Base-by-base conservation (phyloP, 2,329 filamentous ascomycete genomes). In the Pyrenophora tritici-repentis region DNA sequence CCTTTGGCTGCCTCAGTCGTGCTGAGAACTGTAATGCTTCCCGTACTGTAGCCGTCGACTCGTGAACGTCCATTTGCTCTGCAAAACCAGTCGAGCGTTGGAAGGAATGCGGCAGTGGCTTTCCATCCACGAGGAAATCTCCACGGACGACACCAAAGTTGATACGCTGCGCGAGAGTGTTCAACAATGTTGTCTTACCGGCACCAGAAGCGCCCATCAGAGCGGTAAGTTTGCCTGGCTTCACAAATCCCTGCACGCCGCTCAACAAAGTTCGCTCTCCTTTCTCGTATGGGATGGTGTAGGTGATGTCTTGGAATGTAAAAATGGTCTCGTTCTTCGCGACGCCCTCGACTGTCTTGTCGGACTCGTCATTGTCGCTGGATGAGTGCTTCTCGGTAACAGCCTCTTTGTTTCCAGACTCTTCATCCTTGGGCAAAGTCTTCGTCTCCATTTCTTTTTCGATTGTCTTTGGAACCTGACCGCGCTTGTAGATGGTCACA, bases 261-360 rank as follows among this genome's bases (percentile, higher is more conserved):
- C 85, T 78, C 9, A 88, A 71, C 4, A 88, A 69, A 3, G 68
- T 70, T 12, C 77, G 67, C 38, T 78, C 75, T 3, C 74, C 74
- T 32, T 72, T 71, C 17, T 77, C 67, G 22, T 76, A 78, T 9
- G 77, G 75, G 52, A 91, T 87, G 0, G 83, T 88, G 69, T 96
- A 96, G 66, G 87, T 90, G 53, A 97, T 84, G 58, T 89, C 80
- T 69, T 93, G 89, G 88, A 91, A 96, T 0, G 91, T 96, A 53
- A 96, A 76, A 33, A 77, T 70, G 3, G 73, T 71, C 42, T 87
- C 84, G 53, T 87, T 87, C 63, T 82, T 83, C 1, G 83, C 82
- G 12, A 88, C 80, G 2, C 78, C 78, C 29, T 79, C 72, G 36
- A 78, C 69, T 0, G 62, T 59, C 64, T 72, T 44, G 18, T 51